Evolutionary conservation across 2,329 filamentous ascomycete genomes (phyloP), one percentile per base, ranked within the genome.

Genomic region (Hypoxylon sp.): DNA sequence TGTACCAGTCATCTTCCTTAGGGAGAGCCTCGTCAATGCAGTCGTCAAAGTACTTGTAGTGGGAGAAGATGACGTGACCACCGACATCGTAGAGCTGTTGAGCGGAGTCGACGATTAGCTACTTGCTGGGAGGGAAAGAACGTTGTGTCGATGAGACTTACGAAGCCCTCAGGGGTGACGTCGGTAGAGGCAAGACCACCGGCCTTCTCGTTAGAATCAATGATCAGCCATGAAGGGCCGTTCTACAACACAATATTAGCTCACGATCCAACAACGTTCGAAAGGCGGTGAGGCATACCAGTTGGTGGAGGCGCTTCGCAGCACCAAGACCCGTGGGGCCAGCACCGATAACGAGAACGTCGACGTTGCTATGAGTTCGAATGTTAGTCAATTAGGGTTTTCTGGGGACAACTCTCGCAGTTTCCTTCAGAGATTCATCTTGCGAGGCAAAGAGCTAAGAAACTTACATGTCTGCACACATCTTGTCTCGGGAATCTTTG

Each of bases 21-120:
- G 96, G 96, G 45, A 99, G 90, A 58, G 96, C 96, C 87, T 99
- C 96, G 81, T 98, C 89, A 80, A 99, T 91, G 86, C 93, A 97
- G 86, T 99, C 96, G 84, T 99, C 96, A 81, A 99, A 99, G 90
- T 99, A 99, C 86, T 98, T 98, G 91, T 99, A 99, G 89, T 98
- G 94, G 76, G 94, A 98, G 89, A 98, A 98, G 85, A 98, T 98
- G 83, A 98, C 94, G 84, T 98, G 94, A 76, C 94, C 94, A 80
- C 94, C 94, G 76, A 99, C 96, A 84, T 99, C 96, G 88, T 98
- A 99, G 77, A 99, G 89, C 95, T 97, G 78, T 21, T 65, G 28
- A 11, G 32, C 14, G 49, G 52, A 41, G 55, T 17, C 55, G 74
- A 75, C 45, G 60, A 76, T 76, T 67, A 75, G 65, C 21, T 14